These are phyloP conservation scores for Pisolithus albus DNA, from an alignment of 768 basidiomycete genomes.

Conservation along the genomic window DNA sequence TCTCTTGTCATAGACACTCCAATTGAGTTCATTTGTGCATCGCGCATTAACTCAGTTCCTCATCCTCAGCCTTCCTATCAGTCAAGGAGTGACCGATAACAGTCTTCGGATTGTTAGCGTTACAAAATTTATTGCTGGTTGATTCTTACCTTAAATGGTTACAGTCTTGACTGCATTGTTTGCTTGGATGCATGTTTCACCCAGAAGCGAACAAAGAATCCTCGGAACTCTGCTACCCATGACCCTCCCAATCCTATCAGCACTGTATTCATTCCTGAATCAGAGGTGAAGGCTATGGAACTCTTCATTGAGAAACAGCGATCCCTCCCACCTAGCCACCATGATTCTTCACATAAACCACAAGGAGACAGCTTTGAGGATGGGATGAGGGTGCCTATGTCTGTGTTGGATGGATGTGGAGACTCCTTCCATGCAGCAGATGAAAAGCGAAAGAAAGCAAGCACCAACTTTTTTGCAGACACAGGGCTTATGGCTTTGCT, in stretches of 20 bases:
- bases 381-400: conserved; percentile 20
- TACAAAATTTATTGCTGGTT: no score
- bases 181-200: no score
- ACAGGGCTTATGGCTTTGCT: conserved; percentile 14
- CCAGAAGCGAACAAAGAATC: no score
- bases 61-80: no score
- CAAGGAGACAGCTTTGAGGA: conserved; percentile 12
- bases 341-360: not conserved
- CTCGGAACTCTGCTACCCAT: not conserved
- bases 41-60: no score
- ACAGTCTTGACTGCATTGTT: no score
- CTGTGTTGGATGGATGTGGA: conserved; percentile 28
- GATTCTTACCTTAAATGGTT: no score
- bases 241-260: not conserved
- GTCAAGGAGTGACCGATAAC: no score
- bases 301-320: not conserved
- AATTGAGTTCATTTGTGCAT: no score
- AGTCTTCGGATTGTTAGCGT: no score
- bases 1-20: no score
- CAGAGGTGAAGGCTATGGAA: conserved; percentile 16
- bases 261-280: conserved; percentile 11
- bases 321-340: not conserved
- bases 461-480: conserved; percentile 8
- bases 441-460: conserved; percentile 14
- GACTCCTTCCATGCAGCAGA: conserved; percentile 22